Base-by-base conservation (phyloP, 805 yeast genomes). In the Saccharomycopsis sp. region DNA sequence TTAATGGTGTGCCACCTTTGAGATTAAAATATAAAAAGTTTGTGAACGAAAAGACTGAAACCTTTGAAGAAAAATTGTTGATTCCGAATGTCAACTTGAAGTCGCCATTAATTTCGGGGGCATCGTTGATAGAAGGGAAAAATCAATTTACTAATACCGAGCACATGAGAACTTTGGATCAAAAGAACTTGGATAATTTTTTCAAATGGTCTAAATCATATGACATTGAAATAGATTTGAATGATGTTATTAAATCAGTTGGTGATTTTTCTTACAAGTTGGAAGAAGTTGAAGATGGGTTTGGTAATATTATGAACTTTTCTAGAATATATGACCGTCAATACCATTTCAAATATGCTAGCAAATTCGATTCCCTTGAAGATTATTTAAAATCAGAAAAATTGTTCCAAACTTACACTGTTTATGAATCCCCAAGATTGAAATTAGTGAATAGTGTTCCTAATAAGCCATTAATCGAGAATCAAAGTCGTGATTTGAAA, bases 1-100 rank as follows among this genome's bases (percentile, higher is more conserved):
- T 81, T 1, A 62, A 67, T 16, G 97, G 97, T 43, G 84, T 87
- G 1, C 81, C 90, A 1, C 97, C 98, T 0, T 61, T 84, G 47
- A 73, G 72, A 19, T 62, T 84, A 28, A 65, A 68, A 34, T 81
- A 81, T 56, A 72, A 70, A 37, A 77, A 76, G 48, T 54, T 66
- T 13, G 59, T 71, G 19, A 63, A 64, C 45, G 66, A 58, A 22
- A 55, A 64, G 20, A 56, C 56, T n/a, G 60, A 62, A 11, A 56
- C 54, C 27, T 56, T 63, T 37, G 59, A 61, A 26, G 74, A 72
- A 43, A 71, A 71, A 37, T 63, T 69, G 35, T 53, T 72, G 20
- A 74, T 70, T 44, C 82, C 84, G 1, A 75, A 71, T 37, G 44
- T 47, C 14, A 62, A 60, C 36, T 71, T 75, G 45, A 59, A 63